These are phyloP conservation scores for Aspergillus quadricinctus DNA, from an alignment of 2,329 filamentous ascomycete genomes.

Conservation along the genomic window DNA sequence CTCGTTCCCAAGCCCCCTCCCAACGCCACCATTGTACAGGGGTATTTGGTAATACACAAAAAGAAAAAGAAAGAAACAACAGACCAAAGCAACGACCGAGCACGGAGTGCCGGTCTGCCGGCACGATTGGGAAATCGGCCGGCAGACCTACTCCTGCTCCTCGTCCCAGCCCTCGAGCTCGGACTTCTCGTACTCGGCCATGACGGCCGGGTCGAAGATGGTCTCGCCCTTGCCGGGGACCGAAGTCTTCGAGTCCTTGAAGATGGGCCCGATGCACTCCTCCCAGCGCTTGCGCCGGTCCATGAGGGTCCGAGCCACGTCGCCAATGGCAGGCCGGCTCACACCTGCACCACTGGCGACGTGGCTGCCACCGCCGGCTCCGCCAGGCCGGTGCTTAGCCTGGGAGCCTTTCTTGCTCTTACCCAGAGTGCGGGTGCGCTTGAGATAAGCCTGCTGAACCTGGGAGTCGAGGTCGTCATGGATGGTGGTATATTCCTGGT, in stretches of 20 bases:
- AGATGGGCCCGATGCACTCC: conserved; percentile 83
- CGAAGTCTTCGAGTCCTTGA: conserved; percentile 73
- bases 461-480: conserved; percentile 94
- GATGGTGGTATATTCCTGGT: conserved; percentile 96
- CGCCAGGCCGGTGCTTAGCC: conserved; percentile 53
- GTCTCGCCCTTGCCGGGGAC: conserved; percentile 66
- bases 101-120: conserved; percentile 1
- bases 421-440: conserved; percentile 88
- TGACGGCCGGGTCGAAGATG: conserved; percentile 69
- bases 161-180: conserved; percentile 81
- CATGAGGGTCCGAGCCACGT: conserved; percentile 88
- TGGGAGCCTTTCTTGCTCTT: conserved; percentile 88
- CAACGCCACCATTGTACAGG: neutral
- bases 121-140: neutral
- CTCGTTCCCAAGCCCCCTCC: neutral
- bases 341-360: conserved; percentile 35
- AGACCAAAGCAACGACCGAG: conserved; percentile 4
- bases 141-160: conserved; percentile 57
- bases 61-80: conserved; percentile 1
- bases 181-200: conserved; percentile 68
- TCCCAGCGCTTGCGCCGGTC: conserved; percentile 86
- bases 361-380: conserved; percentile 67
- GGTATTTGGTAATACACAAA: conserved; percentile 2
- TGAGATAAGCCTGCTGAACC: conserved; percentile 91
- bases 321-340: conserved; percentile 68